Evolutionary conservation across 768 basidiomycete species (phyloP).

Genomic region (Boletus patriciae): DNA sequence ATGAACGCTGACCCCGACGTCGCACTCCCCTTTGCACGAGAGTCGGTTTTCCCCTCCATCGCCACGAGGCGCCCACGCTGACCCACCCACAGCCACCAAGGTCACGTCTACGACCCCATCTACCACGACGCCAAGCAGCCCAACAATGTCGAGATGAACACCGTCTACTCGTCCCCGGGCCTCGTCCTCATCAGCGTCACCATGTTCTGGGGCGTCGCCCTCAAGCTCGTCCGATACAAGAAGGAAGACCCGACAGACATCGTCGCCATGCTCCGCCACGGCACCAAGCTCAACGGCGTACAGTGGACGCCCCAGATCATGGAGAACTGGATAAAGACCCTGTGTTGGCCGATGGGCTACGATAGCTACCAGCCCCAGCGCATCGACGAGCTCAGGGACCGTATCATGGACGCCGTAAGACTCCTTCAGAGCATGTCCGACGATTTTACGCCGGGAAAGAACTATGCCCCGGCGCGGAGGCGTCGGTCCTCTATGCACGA

Average conservation of each 20-base stretch:
- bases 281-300: constrained; percentile 49
- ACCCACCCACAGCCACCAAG: constrained; percentile 18
- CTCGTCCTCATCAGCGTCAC: constrained; percentile 60
- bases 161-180: constrained; percentile 57
- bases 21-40: constrained; percentile 62
- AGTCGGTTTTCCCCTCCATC: constrained; percentile 41
- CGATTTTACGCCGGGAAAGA: constrained; percentile 7
- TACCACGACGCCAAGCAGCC: constrained; percentile 50
- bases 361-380: constrained; percentile 44
- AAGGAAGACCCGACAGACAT: constrained; percentile 66
- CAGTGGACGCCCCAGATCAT: constrained; percentile 56
- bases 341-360: constrained; percentile 69
- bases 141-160: constrained; percentile 53
- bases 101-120: constrained; percentile 56
- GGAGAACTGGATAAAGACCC: constrained; percentile 55
- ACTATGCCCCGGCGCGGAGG: neutral
- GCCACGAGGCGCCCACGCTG: constrained; percentile 10
- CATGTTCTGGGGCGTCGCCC: constrained; percentile 70
- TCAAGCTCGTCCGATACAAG: constrained; percentile 68
- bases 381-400: constrained; percentile 45
- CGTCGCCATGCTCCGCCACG: constrained; percentile 64
- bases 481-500: constrained; percentile 15
- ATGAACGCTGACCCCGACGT: constrained; percentile 77
- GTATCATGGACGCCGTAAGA: constrained; percentile 56
- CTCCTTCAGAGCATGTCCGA: constrained; percentile 22